Evolutionary conservation across 495 filamentous ascomycete genomes (phyloP), one percentile per base, ranked within the genome.

Genomic region (Penicillium macrosclerotiorum): DNA sequence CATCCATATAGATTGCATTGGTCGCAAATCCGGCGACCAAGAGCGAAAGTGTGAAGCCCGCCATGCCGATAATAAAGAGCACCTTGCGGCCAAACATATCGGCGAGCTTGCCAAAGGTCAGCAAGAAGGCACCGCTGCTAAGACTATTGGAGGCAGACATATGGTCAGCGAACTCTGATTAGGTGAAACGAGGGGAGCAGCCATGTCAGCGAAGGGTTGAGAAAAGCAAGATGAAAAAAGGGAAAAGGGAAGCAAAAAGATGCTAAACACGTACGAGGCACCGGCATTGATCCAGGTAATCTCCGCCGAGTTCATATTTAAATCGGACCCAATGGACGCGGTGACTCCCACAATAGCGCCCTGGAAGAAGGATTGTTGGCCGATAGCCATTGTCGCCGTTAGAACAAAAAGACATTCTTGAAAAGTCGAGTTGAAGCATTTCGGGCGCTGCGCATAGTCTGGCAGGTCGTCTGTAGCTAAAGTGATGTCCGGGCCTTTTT

Each of bases 271-370:
- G 18, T 67, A 84, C 75, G 77, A 68, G 22, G 75, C 69, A 37
- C 79, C 74, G n/a, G 80, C 81, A 42, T 71, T 76, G n/a, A 87
- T 82, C 85, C 85, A 89, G 8, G 81, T 85, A 32, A 87, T 81
- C 53, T 88, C 73, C 3, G 82, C 79, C 32, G 77, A 79, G 5
- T 78, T 80, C 85, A 88, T 87, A 12, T 77, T 52, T 34, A 88
- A 57, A 53, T 84, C 79, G 8, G 51, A 52, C 5, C 78, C 82
- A 45, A 87, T 83, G 22, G 77, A 77, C 3, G 78, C 79, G 0
- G 83, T 83, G 34, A 86, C 79, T 11, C 85, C 82, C 3, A 79
- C 72, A 11, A 75, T 71, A 12, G 75, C 68, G 5, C 84, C 85
- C 8, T 69, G 68, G 17, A 82, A 69, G 52, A 87, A 83, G 1